Conservation (phyloP, 306 rosid species). For the Trifolium repens region DNA sequence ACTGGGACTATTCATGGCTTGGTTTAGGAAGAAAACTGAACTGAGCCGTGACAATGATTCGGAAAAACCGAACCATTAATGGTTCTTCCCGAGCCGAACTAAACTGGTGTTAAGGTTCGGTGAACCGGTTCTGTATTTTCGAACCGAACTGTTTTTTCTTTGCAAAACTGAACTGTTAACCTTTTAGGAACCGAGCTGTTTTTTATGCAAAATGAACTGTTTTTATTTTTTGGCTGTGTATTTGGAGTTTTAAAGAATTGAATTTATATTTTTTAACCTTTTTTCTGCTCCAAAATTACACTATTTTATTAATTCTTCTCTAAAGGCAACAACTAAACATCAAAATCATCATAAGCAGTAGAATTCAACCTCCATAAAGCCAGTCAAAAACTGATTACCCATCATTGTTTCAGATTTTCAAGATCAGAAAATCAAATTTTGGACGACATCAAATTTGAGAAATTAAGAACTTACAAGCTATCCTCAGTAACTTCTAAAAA, state of each 20-base stretch:
- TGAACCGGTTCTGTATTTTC: not conserved
- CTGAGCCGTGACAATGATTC: not conserved
- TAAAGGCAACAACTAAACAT: not conserved
- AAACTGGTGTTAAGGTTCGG: not conserved
- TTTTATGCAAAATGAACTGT: not conserved
- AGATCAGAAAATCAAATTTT: not conserved
- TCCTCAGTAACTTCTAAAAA: conserved; percentile 13
- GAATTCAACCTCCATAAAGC: not conserved
- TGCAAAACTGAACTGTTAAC: not conserved
- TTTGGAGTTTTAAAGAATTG: not conserved
- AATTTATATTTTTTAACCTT: not conserved
- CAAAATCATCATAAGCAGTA: not conserved
- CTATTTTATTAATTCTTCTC: not conserved
- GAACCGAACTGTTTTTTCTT: not conserved
- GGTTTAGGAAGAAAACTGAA: not conserved
- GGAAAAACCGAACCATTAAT: not conserved
- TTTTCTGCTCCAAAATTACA: not conserved
- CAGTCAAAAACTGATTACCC: not conserved
- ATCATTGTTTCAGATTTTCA: not conserved
- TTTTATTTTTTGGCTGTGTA: not conserved
- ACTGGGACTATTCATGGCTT: not conserved
- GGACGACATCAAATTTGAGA: conserved; percentile 6
- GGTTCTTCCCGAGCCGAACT: not conserved
- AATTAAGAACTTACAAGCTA: conserved; percentile 9
- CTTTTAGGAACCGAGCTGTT: not conserved